Evolutionary conservation across 306 rosid genomes (phyloP), one percentile per base, ranked within the genome.

Genomic region (Luffa aegyptiaca): DNA sequence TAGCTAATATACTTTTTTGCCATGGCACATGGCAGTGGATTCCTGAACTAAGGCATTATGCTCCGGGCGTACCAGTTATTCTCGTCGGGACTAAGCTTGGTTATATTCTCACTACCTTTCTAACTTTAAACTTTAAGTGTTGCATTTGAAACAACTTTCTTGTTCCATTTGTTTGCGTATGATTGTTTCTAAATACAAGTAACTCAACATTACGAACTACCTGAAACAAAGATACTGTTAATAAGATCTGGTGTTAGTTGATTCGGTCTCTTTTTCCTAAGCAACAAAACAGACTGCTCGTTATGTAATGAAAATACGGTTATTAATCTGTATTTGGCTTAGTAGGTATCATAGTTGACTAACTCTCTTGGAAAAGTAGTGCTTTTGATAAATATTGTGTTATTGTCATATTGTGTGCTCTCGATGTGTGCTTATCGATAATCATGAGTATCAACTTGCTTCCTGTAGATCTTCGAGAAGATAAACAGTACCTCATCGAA

Each of bases 41-140:
- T 86, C 95, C 96, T 80, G 98, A 94, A 83, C 77, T 94, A 89
- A 91, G 94, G 95, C 98, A 94, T 88, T 94, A 92, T 88, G 98
- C 98, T 79, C 97, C 97, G 46, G 97, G 97, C 63, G 93, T 94
- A 83, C 98, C 98, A 51, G 88, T 94, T 83, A 90, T 94, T 80
- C 97, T 94, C 17, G 97, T 94, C 82, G 98, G 98, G 78, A 94
- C 98, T 14, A 94, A 94, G 86, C 97, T 94, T 71, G 98, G 98
- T 94, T 81, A 92, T 92, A 86, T 64, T 87, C 90, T 86, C 46
- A 12, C 59, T 57, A 56, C 42, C 14, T 76, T 52, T 61, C 37
- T 49, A 52, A 5, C 5, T 44, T 59, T 18, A 13, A 14, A 21
- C 26, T 65, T 37, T 18, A 41, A 65, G 21, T 41, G 51, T 68